Base-by-base conservation (phyloP, 306 rosid genomes). In the Lagenaria siceraria region DNA sequence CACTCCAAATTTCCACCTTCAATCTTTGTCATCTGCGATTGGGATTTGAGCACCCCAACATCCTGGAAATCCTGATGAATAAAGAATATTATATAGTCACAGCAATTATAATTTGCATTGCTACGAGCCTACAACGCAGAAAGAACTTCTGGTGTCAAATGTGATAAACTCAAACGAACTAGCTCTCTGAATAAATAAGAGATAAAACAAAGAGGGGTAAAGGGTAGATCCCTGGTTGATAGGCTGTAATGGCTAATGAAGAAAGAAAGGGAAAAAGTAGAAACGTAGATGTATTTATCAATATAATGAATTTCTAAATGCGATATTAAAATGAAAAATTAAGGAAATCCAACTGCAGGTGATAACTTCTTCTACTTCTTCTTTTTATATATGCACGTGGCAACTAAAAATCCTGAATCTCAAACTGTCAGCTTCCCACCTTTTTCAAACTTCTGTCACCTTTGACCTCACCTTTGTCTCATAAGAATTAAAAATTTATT, bases 31-130 rank as follows among this genome's bases (percentile, higher is more conserved):
- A 49, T 73, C 40, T 79, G 77, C 11, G 78, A 25, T 25, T 78
- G 77, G 11, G 80, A 29, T 53, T 81, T 79, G 83, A 75, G 88
- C 40, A 75, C 77, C 80, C 43, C 81, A 72, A 66, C 77, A 78
- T 75, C 84, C 91, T 90, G 85, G 76, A 78, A 65, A 81, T 65
- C 70, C 77, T 25, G 82, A 64, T 78, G 71, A 56, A 76, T 64
- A n/a, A 54, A 51, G 36, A 22, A 13, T 22, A 71, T 71, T 48
- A 71, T 24, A 48, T 7, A 71, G 7, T 21, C 25, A 48, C 13
- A 24, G 21, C 22, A 70, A 46, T 25, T 70, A 46, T 22, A 40
- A 24, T 71, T 46, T 71, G 24, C 55, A 14, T 69, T 40, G 1
- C n/a, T n/a, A n/a, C n/a, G n/a, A n/a, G n/a, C n/a, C 15, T 24